Conservation (phyloP, 345 rosid genomes). For the rapeseed (Brassica napus) region Da-Ae NC_063452.1:55269501-55270000, state of each 20-base stretch:
- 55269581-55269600: slow-evolving; percentile 61
- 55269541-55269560: slow-evolving; percentile 55
- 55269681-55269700: slow-evolving; percentile 65
- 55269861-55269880: slow-evolving; percentile 82
- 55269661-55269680: slow-evolving; percentile 41
- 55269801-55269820: slow-evolving; percentile 59
- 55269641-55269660: background rate
- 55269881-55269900: slow-evolving; percentile 78
- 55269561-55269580: slow-evolving; percentile 51
- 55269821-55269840: slow-evolving; percentile 51
- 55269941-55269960: slow-evolving; percentile 46
- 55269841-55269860: slow-evolving; percentile 61
- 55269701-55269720: slow-evolving; percentile 72
- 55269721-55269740: slow-evolving; percentile 80
- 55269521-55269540: slow-evolving; percentile 77
- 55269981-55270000: slow-evolving; percentile 72
- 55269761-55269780: slow-evolving; percentile 55
- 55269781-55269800: slow-evolving; percentile 52
- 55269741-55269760: slow-evolving; percentile 68
- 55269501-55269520: slow-evolving; percentile 60
- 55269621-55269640: background rate
- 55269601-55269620: slow-evolving; percentile 49
- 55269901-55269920: slow-evolving; percentile 87
- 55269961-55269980: slow-evolving; percentile 63
- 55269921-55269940: slow-evolving; percentile 50